A percentile compares a stretch with the other conserved stretches of the same genome.
phyloP scores from a whole-genome alignment of 1,284 basidiomycete species.

The Pseudozyma thailandica region DNA sequence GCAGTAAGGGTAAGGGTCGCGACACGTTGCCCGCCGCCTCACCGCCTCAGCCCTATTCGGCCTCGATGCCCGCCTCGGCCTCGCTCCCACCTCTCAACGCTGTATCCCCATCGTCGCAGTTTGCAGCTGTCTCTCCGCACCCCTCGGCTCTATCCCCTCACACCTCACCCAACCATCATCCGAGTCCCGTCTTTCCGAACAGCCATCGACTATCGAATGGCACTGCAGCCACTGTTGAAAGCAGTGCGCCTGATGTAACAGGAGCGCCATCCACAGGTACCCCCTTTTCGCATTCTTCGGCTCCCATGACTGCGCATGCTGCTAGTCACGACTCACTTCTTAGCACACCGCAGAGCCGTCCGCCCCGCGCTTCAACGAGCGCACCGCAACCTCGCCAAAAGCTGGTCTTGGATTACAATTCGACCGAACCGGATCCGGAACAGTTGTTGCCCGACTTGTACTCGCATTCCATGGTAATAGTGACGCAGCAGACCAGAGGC shows the following conservation, averaged over 20 bases:
- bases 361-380: constrained; percentile 11
- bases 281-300: not conserved
- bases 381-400: constrained; percentile 22
- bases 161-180: constrained; percentile 17
- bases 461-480: constrained; percentile 11
- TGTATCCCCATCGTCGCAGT: constrained; percentile 12
- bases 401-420: constrained; percentile 36
- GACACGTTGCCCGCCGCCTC: constrained; percentile 32
- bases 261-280: not conserved
- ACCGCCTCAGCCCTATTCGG: constrained; percentile 24
- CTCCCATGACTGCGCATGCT: not conserved
- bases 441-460: constrained; percentile 14
- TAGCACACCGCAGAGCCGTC: not conserved
- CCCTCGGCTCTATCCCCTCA: constrained; percentile 16
- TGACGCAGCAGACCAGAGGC: constrained; percentile 34
- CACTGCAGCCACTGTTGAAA: not conserved
- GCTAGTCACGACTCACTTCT: not conserved
- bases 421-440: constrained; percentile 33
- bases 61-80: constrained; percentile 24
- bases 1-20: constrained; percentile 28
- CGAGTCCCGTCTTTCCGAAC: constrained; percentile 15
- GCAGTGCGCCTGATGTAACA: not conserved
- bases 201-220: not conserved
- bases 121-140: constrained; percentile 13
- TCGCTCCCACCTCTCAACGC: constrained; percentile 25